Percentiles rank a stretch among this genome's conserved stretches.
phyloP scores from a whole-genome alignment of 2,329 filamentous ascomycete genomes.

The Claviceps cyperi region DNA sequence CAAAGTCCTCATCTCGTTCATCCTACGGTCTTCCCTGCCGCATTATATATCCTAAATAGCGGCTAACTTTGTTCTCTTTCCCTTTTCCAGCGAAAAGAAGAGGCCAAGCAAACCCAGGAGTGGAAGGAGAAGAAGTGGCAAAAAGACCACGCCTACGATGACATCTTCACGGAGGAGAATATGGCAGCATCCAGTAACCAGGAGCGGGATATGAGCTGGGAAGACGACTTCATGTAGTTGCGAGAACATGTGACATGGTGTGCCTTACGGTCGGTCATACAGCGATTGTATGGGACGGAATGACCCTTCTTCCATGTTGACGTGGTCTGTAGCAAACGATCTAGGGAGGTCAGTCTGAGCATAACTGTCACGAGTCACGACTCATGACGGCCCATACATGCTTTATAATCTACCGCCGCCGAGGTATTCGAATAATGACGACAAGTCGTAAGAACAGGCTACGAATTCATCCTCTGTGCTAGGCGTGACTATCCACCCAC shows the following conservation, averaged over 20 bases:
- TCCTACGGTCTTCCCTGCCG: too few relatives aligned
- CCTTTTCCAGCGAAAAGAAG: slow-evolving; percentile 55
- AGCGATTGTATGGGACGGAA: too few relatives aligned
- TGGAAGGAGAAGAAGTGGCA: slow-evolving; percentile 82
- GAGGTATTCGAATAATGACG: too few relatives aligned
- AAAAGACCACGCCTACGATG: slow-evolving; percentile 96
- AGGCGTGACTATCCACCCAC: neutral
- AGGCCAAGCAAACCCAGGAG: slow-evolving; percentile 59
- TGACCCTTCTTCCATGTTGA: too few relatives aligned
- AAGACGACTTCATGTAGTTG: slow-evolving; percentile 82
- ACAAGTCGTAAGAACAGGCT: too few relatives aligned
- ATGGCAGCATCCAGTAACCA: slow-evolving; percentile 72
- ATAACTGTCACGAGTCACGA: too few relatives aligned
- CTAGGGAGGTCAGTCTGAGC: too few relatives aligned
- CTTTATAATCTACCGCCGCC: too few relatives aligned
- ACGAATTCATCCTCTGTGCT: neutral
- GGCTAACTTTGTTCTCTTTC: neutral
- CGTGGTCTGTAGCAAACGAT: too few relatives aligned
- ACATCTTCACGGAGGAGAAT: slow-evolving; percentile 72
- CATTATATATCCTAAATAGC: accelerated
- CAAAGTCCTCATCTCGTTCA: neutral
- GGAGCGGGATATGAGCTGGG: slow-evolving; percentile 59
- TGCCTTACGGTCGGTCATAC: too few relatives aligned
- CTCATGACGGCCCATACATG: too few relatives aligned
- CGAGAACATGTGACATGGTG: too few relatives aligned